Conservation (phyloP, 2,329 filamentous ascomycete genomes). For the Neonectria hederae region DNA sequence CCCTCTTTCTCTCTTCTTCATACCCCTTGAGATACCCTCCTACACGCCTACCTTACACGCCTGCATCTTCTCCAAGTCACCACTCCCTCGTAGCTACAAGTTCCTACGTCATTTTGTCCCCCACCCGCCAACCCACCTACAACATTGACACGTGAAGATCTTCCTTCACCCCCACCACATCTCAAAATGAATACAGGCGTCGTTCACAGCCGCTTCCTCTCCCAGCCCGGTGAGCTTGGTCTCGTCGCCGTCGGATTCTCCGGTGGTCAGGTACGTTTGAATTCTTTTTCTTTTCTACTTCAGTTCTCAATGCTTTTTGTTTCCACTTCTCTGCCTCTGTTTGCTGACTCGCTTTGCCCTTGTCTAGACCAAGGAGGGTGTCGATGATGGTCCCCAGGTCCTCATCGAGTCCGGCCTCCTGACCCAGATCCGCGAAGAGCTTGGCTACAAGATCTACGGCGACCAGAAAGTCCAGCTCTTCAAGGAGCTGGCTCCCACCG, state of each 20-base stretch:
- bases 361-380: conserved; percentile 79
- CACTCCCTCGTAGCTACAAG: neutral
- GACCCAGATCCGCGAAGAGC: conserved; percentile 81
- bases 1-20: conserved; percentile 10
- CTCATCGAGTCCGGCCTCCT: conserved; percentile 91
- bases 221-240: conserved; percentile 81
- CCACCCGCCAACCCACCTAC: conserved; percentile 30
- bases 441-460: conserved; percentile 88
- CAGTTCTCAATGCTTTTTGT: neutral
- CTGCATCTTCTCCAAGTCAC: neutral
- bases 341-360: conserved; percentile 11
- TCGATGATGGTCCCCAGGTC: conserved; percentile 88
- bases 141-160: conserved; percentile 29
- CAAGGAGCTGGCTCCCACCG: conserved; percentile 73
- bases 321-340: no score
- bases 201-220: conserved; percentile 78
- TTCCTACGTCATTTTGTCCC: conserved; percentile 35
- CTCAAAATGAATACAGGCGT: conserved; percentile 61
- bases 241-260: conserved; percentile 96
- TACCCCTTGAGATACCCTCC: conserved; percentile 1
- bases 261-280: conserved; percentile 81
- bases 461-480: conserved; percentile 86
- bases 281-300: neutral
- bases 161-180: neutral
- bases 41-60: neutral